Evolutionary conservation across 2,329 filamentous ascomycete genomes (phyloP).

Genomic region (Pyrenophora teres): DNA sequence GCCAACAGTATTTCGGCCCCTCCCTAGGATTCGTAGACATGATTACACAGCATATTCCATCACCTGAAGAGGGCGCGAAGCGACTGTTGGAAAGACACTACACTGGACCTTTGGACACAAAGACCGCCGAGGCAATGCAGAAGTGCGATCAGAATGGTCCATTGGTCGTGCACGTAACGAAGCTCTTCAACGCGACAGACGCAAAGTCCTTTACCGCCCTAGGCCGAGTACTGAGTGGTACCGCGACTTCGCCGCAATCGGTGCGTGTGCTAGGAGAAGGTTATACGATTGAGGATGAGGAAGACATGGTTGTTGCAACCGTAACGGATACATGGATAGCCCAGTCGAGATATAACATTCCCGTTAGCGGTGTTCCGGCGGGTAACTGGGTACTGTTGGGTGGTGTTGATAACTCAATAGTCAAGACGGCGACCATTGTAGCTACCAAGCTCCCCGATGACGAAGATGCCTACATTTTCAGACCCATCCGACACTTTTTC

Average conservation of each 20-base stretch:
- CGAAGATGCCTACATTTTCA: constrained; percentile 95
- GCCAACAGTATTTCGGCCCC: constrained; percentile 92
- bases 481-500: constrained; percentile 89
- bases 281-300: constrained; percentile 95
- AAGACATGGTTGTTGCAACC: constrained; percentile 90
- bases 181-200: constrained; percentile 87
- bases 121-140: constrained; percentile 78
- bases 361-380: constrained; percentile 87
- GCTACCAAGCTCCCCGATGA: constrained; percentile 78
- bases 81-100: constrained; percentile 84
- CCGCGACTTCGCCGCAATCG: constrained; percentile 77
- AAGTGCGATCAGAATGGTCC: constrained; percentile 87
- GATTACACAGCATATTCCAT: constrained; percentile 87
- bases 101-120: constrained; percentile 84
- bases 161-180: constrained; percentile 88
- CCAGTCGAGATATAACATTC: constrained; percentile 90
- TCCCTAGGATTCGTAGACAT: constrained; percentile 94
- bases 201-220: constrained; percentile 91
- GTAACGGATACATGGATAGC: constrained; percentile 87
- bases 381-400: constrained; percentile 92
- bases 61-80: constrained; percentile 77
- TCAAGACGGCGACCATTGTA: constrained; percentile 93
- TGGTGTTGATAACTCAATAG: constrained; percentile 95
- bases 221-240: constrained; percentile 90
- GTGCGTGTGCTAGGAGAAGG: constrained; percentile 93